Evolutionary conservation across 345 rosid species (phyloP).

Genomic region (Arabis alpina): DNA sequence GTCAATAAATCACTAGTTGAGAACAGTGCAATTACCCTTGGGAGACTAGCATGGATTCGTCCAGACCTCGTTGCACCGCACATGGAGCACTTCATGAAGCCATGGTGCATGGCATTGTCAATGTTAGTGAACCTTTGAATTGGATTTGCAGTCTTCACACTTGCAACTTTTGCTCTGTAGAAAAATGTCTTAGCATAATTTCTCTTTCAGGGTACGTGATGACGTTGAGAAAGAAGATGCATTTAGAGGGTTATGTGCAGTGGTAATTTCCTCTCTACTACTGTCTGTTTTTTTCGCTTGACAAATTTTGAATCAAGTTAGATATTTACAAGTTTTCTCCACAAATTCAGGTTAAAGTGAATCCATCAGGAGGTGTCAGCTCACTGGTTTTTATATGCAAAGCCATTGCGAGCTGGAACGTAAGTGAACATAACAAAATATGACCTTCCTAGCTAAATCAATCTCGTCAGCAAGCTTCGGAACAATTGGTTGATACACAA

Average conservation of each 20-base stretch:
- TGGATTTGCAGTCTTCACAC: slow-evolving; percentile 5
- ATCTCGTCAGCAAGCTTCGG: background rate
- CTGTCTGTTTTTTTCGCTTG: background rate
- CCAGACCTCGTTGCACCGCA: slow-evolving; percentile 97
- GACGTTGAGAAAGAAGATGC: slow-evolving; percentile 99
- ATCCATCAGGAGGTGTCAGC: slow-evolving; percentile 91
- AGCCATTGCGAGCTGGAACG: slow-evolving; percentile 98
- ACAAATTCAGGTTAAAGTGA: slow-evolving; percentile 69
- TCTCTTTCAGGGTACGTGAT: slow-evolving; percentile 80
- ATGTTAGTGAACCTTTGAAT: slow-evolving; percentile 54
- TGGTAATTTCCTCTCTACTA: slow-evolving; percentile 51
- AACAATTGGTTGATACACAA: slow-evolving; percentile 2
- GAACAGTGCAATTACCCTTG: slow-evolving; percentile 97
- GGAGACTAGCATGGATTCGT: slow-evolving; percentile 97
- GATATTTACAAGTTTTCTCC: slow-evolving; percentile 20
- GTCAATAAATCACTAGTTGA: slow-evolving; percentile 85
- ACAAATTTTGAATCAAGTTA: slow-evolving; percentile 24
- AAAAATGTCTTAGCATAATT: slow-evolving; percentile 24
- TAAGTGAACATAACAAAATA: slow-evolving; percentile 46
- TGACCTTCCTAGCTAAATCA: slow-evolving; percentile 12
- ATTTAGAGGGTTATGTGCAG: slow-evolving; percentile 93
- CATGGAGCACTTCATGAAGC: slow-evolving; percentile 97
- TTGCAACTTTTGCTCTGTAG: background rate
- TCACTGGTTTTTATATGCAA: slow-evolving; percentile 85
- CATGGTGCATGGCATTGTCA: slow-evolving; percentile 93